Conservation (phyloP, 2,329 filamentous ascomycete genomes). For the Stenocarpella maydis region DNA sequence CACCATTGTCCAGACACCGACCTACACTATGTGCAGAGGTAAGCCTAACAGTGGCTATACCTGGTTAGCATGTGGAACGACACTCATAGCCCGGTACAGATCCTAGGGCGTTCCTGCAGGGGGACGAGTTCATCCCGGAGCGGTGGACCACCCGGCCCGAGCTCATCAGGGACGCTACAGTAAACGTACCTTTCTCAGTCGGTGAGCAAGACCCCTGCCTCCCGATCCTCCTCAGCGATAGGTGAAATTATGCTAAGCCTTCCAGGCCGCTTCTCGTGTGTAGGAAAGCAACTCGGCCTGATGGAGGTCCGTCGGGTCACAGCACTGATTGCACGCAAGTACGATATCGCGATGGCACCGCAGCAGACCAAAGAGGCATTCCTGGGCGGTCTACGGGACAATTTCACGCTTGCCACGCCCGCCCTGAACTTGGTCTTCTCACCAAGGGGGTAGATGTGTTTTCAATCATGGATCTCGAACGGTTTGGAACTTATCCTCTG, state of each 20-base stretch:
- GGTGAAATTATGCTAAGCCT: not conserved
- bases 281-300: slow-evolving; percentile 31
- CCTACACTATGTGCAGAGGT: slow-evolving; percentile 38
- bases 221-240: not conserved
- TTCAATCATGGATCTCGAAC: not conserved
- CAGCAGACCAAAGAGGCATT: slow-evolving; percentile 37
- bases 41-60: not conserved
- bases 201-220: not conserved
- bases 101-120: slow-evolving; percentile 31
- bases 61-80: too few relatives aligned
- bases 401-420: slow-evolving; percentile 35
- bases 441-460: not conserved
- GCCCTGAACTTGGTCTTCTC: slow-evolving; percentile 23
- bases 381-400: slow-evolving; percentile 38
- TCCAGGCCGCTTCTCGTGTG: slow-evolving; percentile 30
- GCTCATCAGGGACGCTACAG: slow-evolving; percentile 24
- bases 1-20: slow-evolving; percentile 37
- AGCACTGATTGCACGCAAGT: slow-evolving; percentile 36
- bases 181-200: slow-evolving; percentile 27
- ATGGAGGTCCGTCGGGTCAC: slow-evolving; percentile 32
- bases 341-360: slow-evolving; percentile 35
- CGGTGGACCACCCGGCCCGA: slow-evolving; percentile 35
- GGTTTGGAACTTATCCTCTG: not conserved
- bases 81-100: slow-evolving; percentile 4
- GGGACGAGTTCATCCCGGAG: slow-evolving; percentile 37